Conservation (phyloP, 352 stramenopile genomes). For the Aphanomyces cochlioides region DNA sequence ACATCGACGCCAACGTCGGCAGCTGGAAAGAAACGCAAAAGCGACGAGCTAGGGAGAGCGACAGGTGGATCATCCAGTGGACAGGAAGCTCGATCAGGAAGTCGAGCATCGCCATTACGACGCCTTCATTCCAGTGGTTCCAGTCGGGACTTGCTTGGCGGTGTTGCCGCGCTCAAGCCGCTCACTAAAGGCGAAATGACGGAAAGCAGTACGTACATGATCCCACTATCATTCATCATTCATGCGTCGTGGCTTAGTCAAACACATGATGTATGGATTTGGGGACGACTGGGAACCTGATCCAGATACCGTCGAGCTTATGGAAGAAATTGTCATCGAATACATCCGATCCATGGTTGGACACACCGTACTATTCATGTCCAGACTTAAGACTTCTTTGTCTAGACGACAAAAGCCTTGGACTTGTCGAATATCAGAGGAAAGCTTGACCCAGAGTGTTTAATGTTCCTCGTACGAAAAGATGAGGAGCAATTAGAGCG, state of each 20-base stretch:
- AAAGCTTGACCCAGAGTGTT: conserved; percentile 84
- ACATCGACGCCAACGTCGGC: background rate
- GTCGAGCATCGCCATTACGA: conserved; percentile 17
- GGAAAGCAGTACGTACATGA: conserved; percentile 67
- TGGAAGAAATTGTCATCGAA: conserved; percentile 83
- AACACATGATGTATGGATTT: conserved; percentile 88
- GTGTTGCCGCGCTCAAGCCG: conserved; percentile 46
- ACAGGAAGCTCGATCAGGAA: conserved; percentile 15
- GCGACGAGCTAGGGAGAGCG: background rate
- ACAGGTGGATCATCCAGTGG: background rate
- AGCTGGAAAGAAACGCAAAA: conserved; percentile 15
- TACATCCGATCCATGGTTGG: conserved; percentile 78
- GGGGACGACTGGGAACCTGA: conserved; percentile 67
- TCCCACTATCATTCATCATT: background rate
- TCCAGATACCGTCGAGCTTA: conserved; percentile 70
- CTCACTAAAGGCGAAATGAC: conserved; percentile 72
- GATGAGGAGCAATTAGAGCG: conserved; percentile 76
- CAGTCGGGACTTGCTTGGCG: background rate
- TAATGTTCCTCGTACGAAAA: conserved; percentile 87
- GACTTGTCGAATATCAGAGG: conserved; percentile 75
- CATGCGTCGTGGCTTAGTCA: conserved; percentile 45
- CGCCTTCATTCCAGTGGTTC: conserved; percentile 20
- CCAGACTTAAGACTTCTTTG: background rate
- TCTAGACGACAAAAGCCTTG: conserved; percentile 84
- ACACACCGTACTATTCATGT: background rate